Evolutionary conservation across 2,329 filamentous ascomycete species (phyloP).

Genomic region (Diaporthe ampelina): DNA sequence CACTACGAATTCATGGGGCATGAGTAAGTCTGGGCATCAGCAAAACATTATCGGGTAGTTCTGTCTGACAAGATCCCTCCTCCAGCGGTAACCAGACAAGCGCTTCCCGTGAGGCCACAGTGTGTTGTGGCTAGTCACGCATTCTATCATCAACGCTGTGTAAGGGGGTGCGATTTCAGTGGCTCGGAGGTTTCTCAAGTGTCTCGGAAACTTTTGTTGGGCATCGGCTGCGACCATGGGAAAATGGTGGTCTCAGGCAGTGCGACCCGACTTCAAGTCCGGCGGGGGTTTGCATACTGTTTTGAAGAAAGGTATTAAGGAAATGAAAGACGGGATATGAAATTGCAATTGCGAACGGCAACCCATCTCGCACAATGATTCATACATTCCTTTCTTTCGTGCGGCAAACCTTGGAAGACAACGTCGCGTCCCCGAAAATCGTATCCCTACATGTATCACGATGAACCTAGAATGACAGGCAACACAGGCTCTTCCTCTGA

Average conservation of each 20-base stretch:
- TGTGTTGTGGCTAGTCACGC: not conserved
- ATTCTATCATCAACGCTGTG: too few relatives aligned
- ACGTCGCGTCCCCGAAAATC: not conserved
- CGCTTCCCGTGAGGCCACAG: constrained; percentile 20
- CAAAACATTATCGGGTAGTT: too few relatives aligned
- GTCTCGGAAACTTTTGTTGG: not conserved
- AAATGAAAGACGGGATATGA: not conserved
- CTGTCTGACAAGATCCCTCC: not conserved
- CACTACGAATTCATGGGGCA: constrained; percentile 31
- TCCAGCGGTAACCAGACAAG: constrained; percentile 12
- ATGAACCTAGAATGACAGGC: not conserved
- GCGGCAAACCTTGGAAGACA: not conserved
- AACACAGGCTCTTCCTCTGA: not conserved
- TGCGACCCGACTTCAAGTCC: too few relatives aligned
- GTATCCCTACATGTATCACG: not conserved
- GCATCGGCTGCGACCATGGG: too few relatives aligned
- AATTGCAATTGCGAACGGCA: not conserved
- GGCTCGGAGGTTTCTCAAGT: not conserved
- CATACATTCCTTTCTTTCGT: not conserved
- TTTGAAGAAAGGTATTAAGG: not conserved
- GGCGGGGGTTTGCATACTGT: not conserved
- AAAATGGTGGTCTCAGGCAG: too few relatives aligned
- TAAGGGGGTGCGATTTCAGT: fast-evolving
- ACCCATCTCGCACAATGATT: not conserved
- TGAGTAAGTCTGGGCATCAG: not conserved